Conservation (phyloP, 306 rosid species). For the Prunus campanulata region DNA sequence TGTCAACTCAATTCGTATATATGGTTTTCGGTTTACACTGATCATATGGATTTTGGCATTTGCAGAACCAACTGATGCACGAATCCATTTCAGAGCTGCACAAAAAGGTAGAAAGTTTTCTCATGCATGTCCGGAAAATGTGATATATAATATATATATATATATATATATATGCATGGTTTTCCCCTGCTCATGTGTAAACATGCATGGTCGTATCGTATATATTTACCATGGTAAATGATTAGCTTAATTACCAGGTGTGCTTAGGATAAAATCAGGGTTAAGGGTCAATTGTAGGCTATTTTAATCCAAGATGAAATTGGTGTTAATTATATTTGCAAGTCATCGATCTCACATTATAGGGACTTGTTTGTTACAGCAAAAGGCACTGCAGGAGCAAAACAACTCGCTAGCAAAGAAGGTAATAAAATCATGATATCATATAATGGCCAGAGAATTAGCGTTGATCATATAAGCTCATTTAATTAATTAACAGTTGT, state of each 20-base stretch:
- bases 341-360: neutral
- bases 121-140: too few relatives aligned
- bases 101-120: slow-evolving; percentile 52
- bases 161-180: neutral
- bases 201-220: too few relatives aligned
- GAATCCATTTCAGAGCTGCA: slow-evolving; percentile 69
- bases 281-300: too few relatives aligned
- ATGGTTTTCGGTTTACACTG: neutral
- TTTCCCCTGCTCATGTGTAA: too few relatives aligned
- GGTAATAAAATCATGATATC: slow-evolving; percentile 31
- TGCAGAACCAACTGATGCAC: slow-evolving; percentile 81
- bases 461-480: neutral
- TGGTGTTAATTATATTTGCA: neutral
- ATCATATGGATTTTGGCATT: neutral
- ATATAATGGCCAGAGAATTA: too few relatives aligned
- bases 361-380: slow-evolving; percentile 47
- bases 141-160: too few relatives aligned
- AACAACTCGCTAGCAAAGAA: slow-evolving; percentile 55
- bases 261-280: neutral
- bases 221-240: neutral
- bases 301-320: neutral
- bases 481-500: too few relatives aligned
- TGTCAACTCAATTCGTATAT: neutral
- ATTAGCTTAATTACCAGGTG: neutral
- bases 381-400: slow-evolving; percentile 60